Evolutionary conservation across 306 rosid genomes (phyloP).

Genomic region (Citrullus colocynthis): DNA sequence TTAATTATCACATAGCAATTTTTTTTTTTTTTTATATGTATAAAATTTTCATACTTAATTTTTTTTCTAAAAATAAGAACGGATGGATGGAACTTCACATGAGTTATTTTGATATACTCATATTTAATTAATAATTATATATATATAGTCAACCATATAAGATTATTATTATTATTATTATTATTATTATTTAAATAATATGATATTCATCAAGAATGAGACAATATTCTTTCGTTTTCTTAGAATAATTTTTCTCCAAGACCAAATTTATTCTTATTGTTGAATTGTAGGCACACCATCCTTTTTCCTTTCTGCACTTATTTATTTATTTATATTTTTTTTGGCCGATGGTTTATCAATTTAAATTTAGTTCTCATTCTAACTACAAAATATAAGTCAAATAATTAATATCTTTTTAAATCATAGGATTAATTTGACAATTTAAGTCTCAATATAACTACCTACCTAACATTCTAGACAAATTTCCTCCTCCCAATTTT

Average conservation of each 20-base stretch:
- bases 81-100: too few relatives aligned
- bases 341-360: neutral
- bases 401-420: too few relatives aligned
- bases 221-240: neutral
- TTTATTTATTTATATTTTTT: neutral
- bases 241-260: neutral
- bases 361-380: neutral
- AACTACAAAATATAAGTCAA: neutral
- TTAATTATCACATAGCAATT: too few relatives aligned
- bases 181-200: too few relatives aligned
- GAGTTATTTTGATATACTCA: too few relatives aligned
- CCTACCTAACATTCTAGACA: neutral
- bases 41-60: too few relatives aligned
- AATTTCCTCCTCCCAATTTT: neutral
- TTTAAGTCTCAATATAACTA: neutral
- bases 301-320: neutral
- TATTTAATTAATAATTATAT: too few relatives aligned
- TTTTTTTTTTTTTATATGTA: too few relatives aligned
- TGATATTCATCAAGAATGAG: neutral
- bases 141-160: too few relatives aligned
- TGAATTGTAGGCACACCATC: neutral
- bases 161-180: too few relatives aligned
- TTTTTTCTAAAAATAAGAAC: too few relatives aligned
- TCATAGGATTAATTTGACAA: neutral
- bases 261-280: neutral